These are phyloP conservation scores for Sporisorium scitamineum DNA, from an alignment of 1,284 basidiomycete genomes.

Conservation along the genomic window DNA sequence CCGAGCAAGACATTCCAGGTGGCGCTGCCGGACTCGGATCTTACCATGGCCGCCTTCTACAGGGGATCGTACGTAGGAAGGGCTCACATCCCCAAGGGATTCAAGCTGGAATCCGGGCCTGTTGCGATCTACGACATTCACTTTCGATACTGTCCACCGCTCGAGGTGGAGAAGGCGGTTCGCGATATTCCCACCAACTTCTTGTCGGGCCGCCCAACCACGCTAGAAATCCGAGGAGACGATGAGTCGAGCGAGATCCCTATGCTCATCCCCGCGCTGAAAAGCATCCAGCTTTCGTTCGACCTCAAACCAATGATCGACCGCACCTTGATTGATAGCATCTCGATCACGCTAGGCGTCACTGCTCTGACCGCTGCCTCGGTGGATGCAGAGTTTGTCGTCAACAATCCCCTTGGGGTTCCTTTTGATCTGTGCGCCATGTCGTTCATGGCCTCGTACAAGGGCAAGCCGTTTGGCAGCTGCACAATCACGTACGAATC, in stretches of 20 bases:
- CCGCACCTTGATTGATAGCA: slow-evolving; percentile 55
- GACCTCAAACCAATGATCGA: slow-evolving; percentile 57
- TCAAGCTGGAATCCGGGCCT: slow-evolving; percentile 46
- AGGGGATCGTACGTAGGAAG: slow-evolving; percentile 49
- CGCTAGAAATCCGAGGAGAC: slow-evolving; percentile 58
- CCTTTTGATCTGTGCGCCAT: slow-evolving; percentile 53
- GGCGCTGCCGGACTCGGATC: slow-evolving; percentile 44
- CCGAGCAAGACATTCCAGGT: slow-evolving; percentile 46
- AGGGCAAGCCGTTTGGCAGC: slow-evolving; percentile 54
- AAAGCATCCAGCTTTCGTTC: slow-evolving; percentile 48
- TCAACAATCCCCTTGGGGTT: slow-evolving; percentile 59
- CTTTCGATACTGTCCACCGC: slow-evolving; percentile 53
- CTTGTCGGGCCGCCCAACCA: slow-evolving; percentile 52
- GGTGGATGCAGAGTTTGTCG: slow-evolving; percentile 53
- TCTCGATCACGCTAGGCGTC: slow-evolving; percentile 55
- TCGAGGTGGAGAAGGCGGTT: slow-evolving; percentile 28
- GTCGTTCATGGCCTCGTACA: slow-evolving; percentile 54
- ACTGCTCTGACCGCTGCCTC: slow-evolving; percentile 53
- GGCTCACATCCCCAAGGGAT: slow-evolving; percentile 41
- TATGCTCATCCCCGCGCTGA: slow-evolving; percentile 46
- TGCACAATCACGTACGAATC: slow-evolving; percentile 34
- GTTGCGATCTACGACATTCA: slow-evolving; percentile 49
- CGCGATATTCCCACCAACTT: slow-evolving; percentile 57
- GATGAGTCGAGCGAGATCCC: slow-evolving; percentile 48
- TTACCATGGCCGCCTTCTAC: slow-evolving; percentile 57